Conservation (phyloP, 257 asterid species). For the Forsythia suspensa region DNA sequence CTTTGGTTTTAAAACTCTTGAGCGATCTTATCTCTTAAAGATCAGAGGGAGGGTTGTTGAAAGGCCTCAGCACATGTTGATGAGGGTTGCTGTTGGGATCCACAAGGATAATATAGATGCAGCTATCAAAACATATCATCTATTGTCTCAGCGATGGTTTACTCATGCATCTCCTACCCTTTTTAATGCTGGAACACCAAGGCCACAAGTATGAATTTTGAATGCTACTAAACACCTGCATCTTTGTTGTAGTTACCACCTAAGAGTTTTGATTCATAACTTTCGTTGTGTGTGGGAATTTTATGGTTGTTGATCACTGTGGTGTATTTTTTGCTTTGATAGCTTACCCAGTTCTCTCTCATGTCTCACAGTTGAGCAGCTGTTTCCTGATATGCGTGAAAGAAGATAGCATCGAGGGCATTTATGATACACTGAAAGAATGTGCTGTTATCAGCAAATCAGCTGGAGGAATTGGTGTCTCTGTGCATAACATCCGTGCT, state of each 20-base stretch:
- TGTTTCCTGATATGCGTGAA: slow-evolving; percentile 96
- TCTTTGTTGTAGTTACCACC: not conserved
- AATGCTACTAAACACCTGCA: not conserved
- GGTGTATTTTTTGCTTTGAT: not conserved
- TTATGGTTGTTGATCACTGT: not conserved
- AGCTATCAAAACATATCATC: slow-evolving; percentile 47
- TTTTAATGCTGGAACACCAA: slow-evolving; percentile 96
- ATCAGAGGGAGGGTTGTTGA: slow-evolving; percentile 84
- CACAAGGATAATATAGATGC: slow-evolving; percentile 63
- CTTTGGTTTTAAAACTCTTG: slow-evolving; percentile 59
- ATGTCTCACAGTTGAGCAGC: slow-evolving; percentile 75
- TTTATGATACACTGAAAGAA: slow-evolving; percentile 89
- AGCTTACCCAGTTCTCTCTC: slow-evolving; percentile 8
- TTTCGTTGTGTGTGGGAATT: not conserved
- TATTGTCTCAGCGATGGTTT: slow-evolving; percentile 62
- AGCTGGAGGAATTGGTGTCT: slow-evolving; percentile 97
- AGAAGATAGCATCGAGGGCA: slow-evolving; percentile 97
- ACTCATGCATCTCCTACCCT: slow-evolving; percentile 98
- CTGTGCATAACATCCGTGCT: slow-evolving; percentile 90
- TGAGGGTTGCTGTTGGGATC: slow-evolving; percentile 96
- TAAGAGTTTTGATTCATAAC: not conserved
- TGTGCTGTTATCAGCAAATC: slow-evolving; percentile 99
- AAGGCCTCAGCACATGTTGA: slow-evolving; percentile 98
- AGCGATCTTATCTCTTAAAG: slow-evolving; percentile 65
- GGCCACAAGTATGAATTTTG: slow-evolving; percentile 70